Percentiles rank a stretch among this genome's conserved stretches.
These are phyloP conservation scores for Teratosphaeria zuluensis DNA, from an alignment of 2,329 filamentous ascomycete genomes.

Conservation along the genomic window DNA sequence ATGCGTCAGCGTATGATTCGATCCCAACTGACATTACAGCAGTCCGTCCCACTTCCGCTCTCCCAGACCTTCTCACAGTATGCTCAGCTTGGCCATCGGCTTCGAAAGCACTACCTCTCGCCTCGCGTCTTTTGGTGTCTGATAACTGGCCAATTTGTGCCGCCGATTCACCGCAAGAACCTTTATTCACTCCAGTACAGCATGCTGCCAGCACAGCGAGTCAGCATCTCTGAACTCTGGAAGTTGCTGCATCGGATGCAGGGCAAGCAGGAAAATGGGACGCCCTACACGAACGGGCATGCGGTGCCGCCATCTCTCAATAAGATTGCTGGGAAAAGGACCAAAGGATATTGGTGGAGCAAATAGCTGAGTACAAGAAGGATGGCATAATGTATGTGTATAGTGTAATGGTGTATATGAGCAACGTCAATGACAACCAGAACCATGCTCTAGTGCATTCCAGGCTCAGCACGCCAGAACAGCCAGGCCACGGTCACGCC, in stretches of 20 bases:
- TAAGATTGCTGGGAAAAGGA: slow-evolving; percentile 7
- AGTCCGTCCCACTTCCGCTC: slow-evolving; percentile 83
- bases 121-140: slow-evolving; percentile 81
- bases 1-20: background rate
- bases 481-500: slow-evolving; percentile 31
- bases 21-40: slow-evolving; percentile 3
- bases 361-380: slow-evolving; percentile 7
- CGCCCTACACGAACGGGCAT: slow-evolving; percentile 15
- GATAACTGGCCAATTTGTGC: slow-evolving; percentile 82
- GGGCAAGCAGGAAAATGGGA: slow-evolving; percentile 5
- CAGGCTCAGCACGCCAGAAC: slow-evolving; percentile 30
- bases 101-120: slow-evolving; percentile 90
- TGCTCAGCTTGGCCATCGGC: slow-evolving; percentile 83
- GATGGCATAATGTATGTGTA: background rate
- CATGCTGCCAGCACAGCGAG: slow-evolving; percentile 79
- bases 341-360: slow-evolving; percentile 23
- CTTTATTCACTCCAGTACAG: slow-evolving; percentile 96
- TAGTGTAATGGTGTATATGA: slow-evolving; percentile 12
- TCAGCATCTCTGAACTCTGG: slow-evolving; percentile 82
- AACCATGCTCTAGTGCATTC: slow-evolving; percentile 13
- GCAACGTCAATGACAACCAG: slow-evolving; percentile 36
- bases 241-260: slow-evolving; percentile 11
- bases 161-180: slow-evolving; percentile 82
- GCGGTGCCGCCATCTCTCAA: slow-evolving; percentile 6
- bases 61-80: slow-evolving; percentile 97